Evolutionary conservation across 2,329 filamentous ascomycete genomes (phyloP).

Genomic region (Aspergillus transmontanensis): DNA sequence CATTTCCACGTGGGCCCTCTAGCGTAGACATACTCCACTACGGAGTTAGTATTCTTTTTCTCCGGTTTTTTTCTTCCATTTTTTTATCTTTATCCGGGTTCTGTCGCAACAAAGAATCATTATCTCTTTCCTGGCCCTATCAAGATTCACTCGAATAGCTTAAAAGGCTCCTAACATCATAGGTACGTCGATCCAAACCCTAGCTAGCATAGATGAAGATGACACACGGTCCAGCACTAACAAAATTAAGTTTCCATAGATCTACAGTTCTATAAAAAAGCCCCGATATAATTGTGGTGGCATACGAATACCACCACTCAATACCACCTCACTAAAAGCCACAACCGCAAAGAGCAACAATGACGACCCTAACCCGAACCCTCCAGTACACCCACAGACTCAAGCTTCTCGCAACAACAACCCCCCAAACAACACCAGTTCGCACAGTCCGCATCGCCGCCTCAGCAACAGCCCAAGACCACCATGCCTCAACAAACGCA

Average conservation of each 20-base stretch:
- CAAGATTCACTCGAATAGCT: neutral
- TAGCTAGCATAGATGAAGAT: neutral
- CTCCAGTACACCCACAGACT: slow-evolving; percentile 11
- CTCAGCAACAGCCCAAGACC: slow-evolving; percentile 13
- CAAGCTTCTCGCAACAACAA: neutral
- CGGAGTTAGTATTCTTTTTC: slow-evolving; percentile 3
- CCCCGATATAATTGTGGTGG: neutral
- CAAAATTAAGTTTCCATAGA: neutral
- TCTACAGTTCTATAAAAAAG: neutral
- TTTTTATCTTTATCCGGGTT: neutral
- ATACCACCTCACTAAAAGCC: neutral
- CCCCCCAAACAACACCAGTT: slow-evolving; percentile 5
- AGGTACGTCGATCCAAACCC: neutral
- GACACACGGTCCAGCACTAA: neutral
- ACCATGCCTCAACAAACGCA: slow-evolving; percentile 6
- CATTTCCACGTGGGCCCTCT: slow-evolving; percentile 6
- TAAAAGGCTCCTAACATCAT: neutral
- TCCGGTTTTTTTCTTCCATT: slow-evolving; percentile 4
- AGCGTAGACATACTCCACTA: neutral
- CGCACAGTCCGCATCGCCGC: slow-evolving; percentile 6
- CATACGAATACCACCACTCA: neutral
- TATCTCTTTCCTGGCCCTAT: neutral
- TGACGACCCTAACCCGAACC: slow-evolving; percentile 10
- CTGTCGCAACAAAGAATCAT: neutral
- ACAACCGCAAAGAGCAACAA: slow-evolving; percentile 2